Base-by-base conservation (phyloP, 768 basidiomycete species). In the Psilocybe sp. region DNA sequence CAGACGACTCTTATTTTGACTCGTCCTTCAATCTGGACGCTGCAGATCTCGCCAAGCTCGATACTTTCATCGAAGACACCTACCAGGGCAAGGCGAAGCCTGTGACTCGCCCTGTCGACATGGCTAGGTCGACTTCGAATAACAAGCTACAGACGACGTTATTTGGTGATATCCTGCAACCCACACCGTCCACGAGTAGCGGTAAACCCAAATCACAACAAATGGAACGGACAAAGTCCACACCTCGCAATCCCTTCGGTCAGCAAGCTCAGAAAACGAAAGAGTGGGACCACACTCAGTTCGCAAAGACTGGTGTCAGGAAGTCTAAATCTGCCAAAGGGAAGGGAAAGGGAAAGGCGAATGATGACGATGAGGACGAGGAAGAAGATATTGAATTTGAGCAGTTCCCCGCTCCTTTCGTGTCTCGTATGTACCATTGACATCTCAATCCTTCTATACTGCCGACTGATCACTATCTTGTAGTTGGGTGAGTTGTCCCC, bases 271-370 rank as follows among this genome's bases (percentile, higher is more conserved):
- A 74, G 15, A 84, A 87, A 65, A 81, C 78, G 1, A 98, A 96
- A 72, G 72, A 76, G 41, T 99, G 97, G 97, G 93, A 98, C 62
- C 85, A 91, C 18, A 92, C 94, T 0, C 82, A 74, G 11, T 96
- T 90, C 60, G 85, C 93, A 5, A 89, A 91, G 69, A 81, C 85
- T 3, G 93, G 92, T 0, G 68, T 79, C 3, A 49, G 54, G 69
- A 83, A 74, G 59, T 66, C 69, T 36, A 80, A 77, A 57, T 64
- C 42, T 44, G n/a, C 67, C 2, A 85, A 81, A 63, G 74, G 68
- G 15, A 84, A 80, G 57, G 69, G 68, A 16, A 84, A 80, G 57
- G 69, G 64, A 1, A 72, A 73, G 43, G 63, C 60, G 13, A 62
- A 66, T 13, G 69, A 71, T 32, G 78, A 76, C 41, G 80, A 76